phyloP scores from a whole-genome alignment of 106 monocot genomes.

The Dendrobium huoshanense region DNA sequence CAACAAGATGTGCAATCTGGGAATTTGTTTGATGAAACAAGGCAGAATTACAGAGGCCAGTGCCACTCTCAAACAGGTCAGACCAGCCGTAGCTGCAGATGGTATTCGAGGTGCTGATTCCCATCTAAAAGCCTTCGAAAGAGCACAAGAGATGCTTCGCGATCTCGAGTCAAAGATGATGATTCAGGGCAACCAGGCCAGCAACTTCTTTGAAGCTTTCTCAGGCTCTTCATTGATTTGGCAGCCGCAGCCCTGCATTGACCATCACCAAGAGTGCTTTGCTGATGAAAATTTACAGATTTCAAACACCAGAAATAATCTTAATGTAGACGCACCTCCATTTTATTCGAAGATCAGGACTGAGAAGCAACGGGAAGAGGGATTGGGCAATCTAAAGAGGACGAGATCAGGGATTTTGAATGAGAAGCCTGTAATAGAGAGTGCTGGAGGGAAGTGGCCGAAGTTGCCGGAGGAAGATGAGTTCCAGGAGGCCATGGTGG shows the following conservation, averaged over 20 bases:
- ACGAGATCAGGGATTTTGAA: constrained; percentile 34
- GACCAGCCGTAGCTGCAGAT: constrained; percentile 42
- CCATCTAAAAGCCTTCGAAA: constrained; percentile 77
- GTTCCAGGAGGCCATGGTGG: constrained; percentile 76
- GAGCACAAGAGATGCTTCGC: constrained; percentile 81
- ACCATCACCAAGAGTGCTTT: constrained; percentile 31
- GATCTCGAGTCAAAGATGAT: constrained; percentile 55
- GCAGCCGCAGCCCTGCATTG: constrained; percentile 80
- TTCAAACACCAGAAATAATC: constrained; percentile 19
- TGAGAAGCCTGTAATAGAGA: constrained; percentile 16
- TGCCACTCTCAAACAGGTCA: constrained; percentile 60
- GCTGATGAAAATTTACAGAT: constrained; percentile 49
- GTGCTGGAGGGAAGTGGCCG: constrained; percentile 18
- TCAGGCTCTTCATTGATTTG: constrained; percentile 47
- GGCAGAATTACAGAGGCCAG: constrained; percentile 65
- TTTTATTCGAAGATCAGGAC: constrained; percentile 37
- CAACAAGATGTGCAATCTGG: constrained; percentile 95
- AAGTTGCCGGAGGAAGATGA: constrained; percentile 66
- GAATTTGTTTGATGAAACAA: constrained; percentile 85
- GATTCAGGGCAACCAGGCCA: constrained; percentile 16
- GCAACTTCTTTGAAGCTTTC: constrained; percentile 17
- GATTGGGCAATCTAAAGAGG: constrained; percentile 65
- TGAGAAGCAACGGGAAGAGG: constrained; percentile 15
- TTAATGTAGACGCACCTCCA: constrained; percentile 66
- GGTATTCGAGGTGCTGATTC: constrained; percentile 62